Evolutionary conservation across 306 rosid species (phyloP).

Genomic region (Cucumis hystrix): DNA sequence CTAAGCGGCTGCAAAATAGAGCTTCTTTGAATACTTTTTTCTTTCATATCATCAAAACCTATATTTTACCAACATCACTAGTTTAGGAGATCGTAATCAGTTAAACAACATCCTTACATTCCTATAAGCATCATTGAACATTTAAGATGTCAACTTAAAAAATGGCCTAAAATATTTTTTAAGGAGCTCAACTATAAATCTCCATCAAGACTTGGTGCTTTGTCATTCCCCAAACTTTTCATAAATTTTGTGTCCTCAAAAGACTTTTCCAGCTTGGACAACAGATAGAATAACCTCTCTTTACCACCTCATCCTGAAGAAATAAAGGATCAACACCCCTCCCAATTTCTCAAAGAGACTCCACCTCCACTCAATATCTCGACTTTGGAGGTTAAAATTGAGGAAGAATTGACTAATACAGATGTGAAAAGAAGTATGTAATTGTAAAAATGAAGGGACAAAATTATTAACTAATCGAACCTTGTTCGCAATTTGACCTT

Average conservation of each 20-base stretch:
- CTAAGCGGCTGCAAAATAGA: no score
- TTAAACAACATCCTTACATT: background rate
- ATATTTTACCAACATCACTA: no score
- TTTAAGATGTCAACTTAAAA: background rate
- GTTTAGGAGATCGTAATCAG: constrained; percentile 11
- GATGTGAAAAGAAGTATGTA: background rate
- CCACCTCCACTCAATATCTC: background rate
- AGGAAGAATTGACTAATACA: background rate
- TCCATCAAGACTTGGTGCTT: background rate
- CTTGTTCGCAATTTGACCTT: constrained; percentile 87
- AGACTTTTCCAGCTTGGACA: background rate
- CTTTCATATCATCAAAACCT: no score
- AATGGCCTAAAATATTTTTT: background rate
- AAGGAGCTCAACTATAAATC: background rate
- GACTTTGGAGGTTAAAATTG: background rate
- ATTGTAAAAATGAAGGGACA: background rate
- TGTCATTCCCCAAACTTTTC: background rate
- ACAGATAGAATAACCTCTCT: background rate
- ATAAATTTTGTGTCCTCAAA: background rate
- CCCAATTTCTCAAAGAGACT: background rate
- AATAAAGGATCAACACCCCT: background rate
- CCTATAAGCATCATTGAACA: background rate
- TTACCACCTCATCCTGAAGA: background rate
- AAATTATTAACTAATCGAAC: constrained; percentile 18
- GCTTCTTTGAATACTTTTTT: no score